Conservation (phyloP, 805 yeast genomes). For the Pichia exigua region DNA sequence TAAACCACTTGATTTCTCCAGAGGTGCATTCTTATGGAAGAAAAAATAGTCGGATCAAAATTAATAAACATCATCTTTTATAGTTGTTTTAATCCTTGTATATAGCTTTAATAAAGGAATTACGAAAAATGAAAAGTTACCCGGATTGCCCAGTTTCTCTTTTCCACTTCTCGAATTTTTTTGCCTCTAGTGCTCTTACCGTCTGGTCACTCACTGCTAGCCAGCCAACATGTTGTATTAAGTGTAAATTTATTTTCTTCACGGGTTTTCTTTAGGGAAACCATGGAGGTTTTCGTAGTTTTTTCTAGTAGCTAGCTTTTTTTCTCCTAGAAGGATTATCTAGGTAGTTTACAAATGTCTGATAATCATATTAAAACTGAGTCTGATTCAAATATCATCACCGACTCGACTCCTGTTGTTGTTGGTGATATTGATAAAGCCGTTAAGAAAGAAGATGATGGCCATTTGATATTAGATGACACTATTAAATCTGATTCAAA, state of each 20-base stretch:
- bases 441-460: background rate
- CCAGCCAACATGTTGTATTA: background rate
- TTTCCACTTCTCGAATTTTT: background rate
- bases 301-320: background rate
- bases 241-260: background rate
- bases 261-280: background rate
- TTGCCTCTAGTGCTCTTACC: background rate
- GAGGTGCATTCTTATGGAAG: conserved; percentile 33
- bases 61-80: background rate
- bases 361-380: background rate
- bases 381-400: background rate
- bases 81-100: background rate
- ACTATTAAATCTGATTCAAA: background rate
- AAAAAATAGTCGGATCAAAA: conserved; percentile 26
- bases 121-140: background rate
- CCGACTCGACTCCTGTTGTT: background rate
- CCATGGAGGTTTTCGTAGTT: background rate
- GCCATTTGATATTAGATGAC: background rate
- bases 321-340: background rate
- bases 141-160: background rate
- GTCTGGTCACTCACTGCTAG: background rate
- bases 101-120: background rate
- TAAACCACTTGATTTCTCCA: conserved; percentile 40
- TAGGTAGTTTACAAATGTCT: background rate
- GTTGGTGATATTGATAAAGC: background rate